Percentiles rank a stretch among this genome's conserved stretches.
phyloP scores from a whole-genome alignment of 805 yeast species.

The Schizosaccharomyces japonicus region DNA sequence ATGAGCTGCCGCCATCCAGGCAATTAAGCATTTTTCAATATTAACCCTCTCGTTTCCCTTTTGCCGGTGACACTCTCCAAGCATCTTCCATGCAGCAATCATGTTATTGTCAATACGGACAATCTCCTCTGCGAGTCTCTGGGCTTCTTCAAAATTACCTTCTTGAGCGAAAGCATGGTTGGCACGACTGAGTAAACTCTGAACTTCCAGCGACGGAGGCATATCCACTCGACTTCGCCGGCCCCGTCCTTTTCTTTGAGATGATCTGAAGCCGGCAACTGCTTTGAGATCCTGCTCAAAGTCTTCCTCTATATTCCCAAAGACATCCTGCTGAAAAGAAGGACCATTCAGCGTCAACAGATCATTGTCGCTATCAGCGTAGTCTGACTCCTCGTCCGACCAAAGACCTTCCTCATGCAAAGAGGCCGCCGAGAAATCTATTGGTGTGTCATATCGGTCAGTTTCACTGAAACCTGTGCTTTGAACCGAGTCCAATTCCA shows the following conservation, averaged over 20 bases:
- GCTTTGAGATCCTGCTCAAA: constrained; percentile 3
- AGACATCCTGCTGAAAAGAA: background rate
- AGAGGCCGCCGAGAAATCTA: too few relatives aligned
- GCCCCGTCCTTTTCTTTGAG: constrained; percentile 20
- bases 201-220: constrained; percentile 34
- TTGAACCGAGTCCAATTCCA: too few relatives aligned
- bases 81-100: constrained; percentile 62
- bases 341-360: background rate
- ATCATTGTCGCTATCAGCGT: background rate
- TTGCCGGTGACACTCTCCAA: constrained; percentile 23
- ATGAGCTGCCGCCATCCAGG: constrained; percentile 66
- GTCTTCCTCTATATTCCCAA: background rate
- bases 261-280: background rate
- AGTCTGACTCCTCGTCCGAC: constrained; percentile 3
- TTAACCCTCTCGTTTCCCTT: background rate
- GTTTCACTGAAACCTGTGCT: too few relatives aligned
- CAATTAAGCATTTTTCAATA: constrained; percentile 46
- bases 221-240: background rate
- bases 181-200: constrained; percentile 41
- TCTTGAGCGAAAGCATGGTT: constrained; percentile 55
- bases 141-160: constrained; percentile 22
- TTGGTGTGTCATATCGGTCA: too few relatives aligned
- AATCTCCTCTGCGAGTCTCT: constrained; percentile 23
- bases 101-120: constrained; percentile 55
- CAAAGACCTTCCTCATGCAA: background rate